Base-by-base conservation (phyloP, 225 moss, liverwort and hornwort genomes). In the Bryum argenteum region DNA sequence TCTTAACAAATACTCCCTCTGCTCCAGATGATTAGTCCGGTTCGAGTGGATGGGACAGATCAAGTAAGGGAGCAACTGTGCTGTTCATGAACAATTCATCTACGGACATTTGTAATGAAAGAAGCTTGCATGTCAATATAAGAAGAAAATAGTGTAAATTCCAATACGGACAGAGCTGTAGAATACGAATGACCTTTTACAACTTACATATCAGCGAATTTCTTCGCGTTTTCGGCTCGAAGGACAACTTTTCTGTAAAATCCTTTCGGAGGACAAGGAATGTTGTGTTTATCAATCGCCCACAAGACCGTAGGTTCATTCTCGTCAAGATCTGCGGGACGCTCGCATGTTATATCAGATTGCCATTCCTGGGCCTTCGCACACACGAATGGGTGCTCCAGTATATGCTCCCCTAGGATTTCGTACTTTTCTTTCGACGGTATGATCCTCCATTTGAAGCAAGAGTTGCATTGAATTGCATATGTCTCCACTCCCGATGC, bases 231-330 rank as follows among this genome's bases (percentile, higher is more conserved):
- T 65, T 91, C 85, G 10, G 73, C 80, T 63, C 94, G 86, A 57
- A 94, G 77, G 28, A 91, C 82, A 51, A 94, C 82, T 76, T 82
- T 91, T 26, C 94, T 83, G 58, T 77, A 65, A 71, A 91, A 94
- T 6, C 94, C 94, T 26, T 73, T 69, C 0, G 91, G 91, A 45
- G 89, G 75, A 37, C 86, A 78, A 51, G 94, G 94, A 42, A 91
- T 80, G 48, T 91, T 90, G 69, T 91, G 94, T 78, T 85, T 91
- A 66, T 94, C 94, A 22, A 94, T 84, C 45, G 91, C 90, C 94
- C 91, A 94, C 66, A 94, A 39, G 59, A 80, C 62, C 37, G 70
- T 72, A 12, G 84, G 80, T 65, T 87, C 87, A 68, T 90, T 73
- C 47, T 88, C 83, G 19, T 81, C 74, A 37, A 94, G 71, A 78